Percentiles rank a stretch among this genome's conserved stretches.
These are phyloP conservation scores for Coemansia sp. DNA, from an alignment of 371 early-diverging fungal genomes.

Conservation along the genomic window DNA sequence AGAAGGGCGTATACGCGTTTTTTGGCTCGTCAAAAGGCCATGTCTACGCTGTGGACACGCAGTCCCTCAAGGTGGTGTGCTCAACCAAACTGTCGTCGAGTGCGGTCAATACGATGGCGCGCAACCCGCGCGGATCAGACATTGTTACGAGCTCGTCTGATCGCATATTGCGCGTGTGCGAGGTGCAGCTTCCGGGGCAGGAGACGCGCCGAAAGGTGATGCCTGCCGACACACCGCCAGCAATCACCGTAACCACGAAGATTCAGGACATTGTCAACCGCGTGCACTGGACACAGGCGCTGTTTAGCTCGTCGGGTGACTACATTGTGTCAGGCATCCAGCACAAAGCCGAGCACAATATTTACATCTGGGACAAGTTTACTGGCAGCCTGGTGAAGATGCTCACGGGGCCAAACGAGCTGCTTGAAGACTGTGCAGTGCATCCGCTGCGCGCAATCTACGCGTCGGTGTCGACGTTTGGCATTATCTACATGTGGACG, in stretches of 20 bases:
- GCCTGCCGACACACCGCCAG: constrained; percentile 23
- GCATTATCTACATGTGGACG: constrained; percentile 87
- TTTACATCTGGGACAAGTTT: constrained; percentile 89
- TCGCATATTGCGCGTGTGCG: constrained; percentile 39
- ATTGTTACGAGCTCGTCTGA: constrained; percentile 50
- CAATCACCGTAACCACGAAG: constrained; percentile 60
- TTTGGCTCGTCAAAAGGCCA: constrained; percentile 51
- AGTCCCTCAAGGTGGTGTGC: constrained; percentile 20
- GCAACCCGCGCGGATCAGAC: constrained; percentile 40
- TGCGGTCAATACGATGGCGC: constrained; percentile 25
- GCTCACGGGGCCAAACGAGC: constrained; percentile 89
- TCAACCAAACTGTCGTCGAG: constrained; percentile 36
- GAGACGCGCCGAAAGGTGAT: background rate
- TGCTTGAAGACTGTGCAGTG: constrained; percentile 81
- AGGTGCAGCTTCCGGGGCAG: constrained; percentile 52
- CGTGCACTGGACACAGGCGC: constrained; percentile 80
- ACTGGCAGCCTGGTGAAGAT: constrained; percentile 82
- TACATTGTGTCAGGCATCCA: constrained; percentile 82
- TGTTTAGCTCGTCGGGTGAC: constrained; percentile 82
- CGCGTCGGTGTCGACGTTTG: constrained; percentile 78
- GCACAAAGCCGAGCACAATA: constrained; percentile 82
- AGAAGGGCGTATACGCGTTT: constrained; percentile 44
- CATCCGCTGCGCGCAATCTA: constrained; percentile 87
- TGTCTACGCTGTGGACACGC: constrained; percentile 31
- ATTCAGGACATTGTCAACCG: constrained; percentile 87